A percentile compares a stretch with the other conserved stretches of the same genome.
Evolutionary conservation across 331 rosid genomes (phyloP).

Genomic region (Pyrus hybrid): DNA sequence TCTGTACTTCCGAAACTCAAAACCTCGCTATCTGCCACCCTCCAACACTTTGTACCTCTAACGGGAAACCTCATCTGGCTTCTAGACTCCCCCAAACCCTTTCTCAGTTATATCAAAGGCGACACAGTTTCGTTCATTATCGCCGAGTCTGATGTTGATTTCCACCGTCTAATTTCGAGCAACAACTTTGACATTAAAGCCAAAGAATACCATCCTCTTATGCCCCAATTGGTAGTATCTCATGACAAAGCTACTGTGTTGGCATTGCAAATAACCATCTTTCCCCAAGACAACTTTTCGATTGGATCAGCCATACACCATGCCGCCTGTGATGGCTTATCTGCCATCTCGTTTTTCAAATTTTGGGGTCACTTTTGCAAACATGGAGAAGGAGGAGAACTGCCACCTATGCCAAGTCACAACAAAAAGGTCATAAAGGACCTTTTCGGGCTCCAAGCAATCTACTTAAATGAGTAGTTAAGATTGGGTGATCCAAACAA

Average conservation of each 20-base stretch:
- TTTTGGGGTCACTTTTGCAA: conserved; percentile 24
- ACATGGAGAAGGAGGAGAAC: not conserved
- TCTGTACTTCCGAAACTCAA: conserved; percentile 30
- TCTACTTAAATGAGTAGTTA: not conserved
- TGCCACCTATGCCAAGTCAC: not conserved
- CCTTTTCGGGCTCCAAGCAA: not conserved
- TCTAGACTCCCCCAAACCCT: conserved; percentile 23
- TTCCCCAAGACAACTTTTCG: conserved; percentile 19
- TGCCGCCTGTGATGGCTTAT: conserved; percentile 26
- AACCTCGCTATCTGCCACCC: conserved; percentile 39
- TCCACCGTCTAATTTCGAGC: not conserved
- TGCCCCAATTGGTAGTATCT: conserved; percentile 21
- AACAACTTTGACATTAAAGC: not conserved
- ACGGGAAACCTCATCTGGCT: conserved; percentile 47
- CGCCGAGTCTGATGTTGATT: conserved; percentile 19
- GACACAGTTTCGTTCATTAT: conserved; percentile 24
- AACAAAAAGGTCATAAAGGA: conserved; percentile 18
- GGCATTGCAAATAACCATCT: conserved; percentile 31
- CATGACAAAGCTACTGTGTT: conserved; percentile 2
- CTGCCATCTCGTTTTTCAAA: conserved; percentile 20
- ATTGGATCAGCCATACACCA: conserved; percentile 32
- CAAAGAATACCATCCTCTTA: conserved; percentile 8
- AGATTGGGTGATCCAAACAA: not conserved
- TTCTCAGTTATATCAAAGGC: conserved; percentile 22
- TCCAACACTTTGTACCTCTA: conserved; percentile 42